phyloP scores from a whole-genome alignment of 2,329 filamentous ascomycete genomes.

The Nemania sp. region DNA sequence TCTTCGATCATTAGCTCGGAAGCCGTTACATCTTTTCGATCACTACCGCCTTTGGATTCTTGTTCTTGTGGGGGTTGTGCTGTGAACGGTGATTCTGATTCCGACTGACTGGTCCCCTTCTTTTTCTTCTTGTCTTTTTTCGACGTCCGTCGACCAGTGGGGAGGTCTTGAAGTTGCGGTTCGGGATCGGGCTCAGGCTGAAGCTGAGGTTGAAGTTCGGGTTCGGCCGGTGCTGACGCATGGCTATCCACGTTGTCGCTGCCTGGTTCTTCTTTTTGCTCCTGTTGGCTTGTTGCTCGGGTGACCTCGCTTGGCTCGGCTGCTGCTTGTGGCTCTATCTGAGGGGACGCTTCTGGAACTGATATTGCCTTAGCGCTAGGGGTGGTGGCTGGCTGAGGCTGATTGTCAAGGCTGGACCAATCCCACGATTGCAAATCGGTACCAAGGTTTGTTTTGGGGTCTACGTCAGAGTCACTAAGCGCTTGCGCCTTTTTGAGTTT shows the following conservation, averaged over 20 bases:
- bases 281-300: slow-evolving; percentile 1
- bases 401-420: slow-evolving; percentile 38
- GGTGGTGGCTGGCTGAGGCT: slow-evolving; percentile 33
- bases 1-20: slow-evolving; percentile 24
- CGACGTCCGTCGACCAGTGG: slow-evolving; percentile 48
- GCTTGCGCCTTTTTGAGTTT: slow-evolving; percentile 33
- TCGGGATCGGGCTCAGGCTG: slow-evolving; percentile 33
- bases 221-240: slow-evolving; percentile 25
- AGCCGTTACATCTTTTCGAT: slow-evolving; percentile 13
- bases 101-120: slow-evolving; percentile 42
- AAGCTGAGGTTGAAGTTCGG: slow-evolving; percentile 23
- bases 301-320: slow-evolving; percentile 8
- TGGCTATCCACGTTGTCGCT: slow-evolving; percentile 30
- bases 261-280: slow-evolving; percentile 18
- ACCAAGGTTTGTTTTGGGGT: slow-evolving; percentile 13
- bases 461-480: slow-evolving; percentile 23
- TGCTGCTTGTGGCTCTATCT: background rate
- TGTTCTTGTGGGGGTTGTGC: slow-evolving; percentile 36
- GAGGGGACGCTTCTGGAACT: slow-evolving; percentile 24
- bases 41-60: slow-evolving; percentile 22
- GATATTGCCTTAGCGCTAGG: background rate
- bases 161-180: slow-evolving; percentile 25
- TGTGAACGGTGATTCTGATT: slow-evolving; percentile 41
- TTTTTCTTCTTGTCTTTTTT: slow-evolving; percentile 57
- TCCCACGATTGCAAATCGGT: slow-evolving; percentile 38